Evolutionary conservation across 345 rosid genomes (phyloP).

Genomic region (Rhodamnia argentea): DNA sequence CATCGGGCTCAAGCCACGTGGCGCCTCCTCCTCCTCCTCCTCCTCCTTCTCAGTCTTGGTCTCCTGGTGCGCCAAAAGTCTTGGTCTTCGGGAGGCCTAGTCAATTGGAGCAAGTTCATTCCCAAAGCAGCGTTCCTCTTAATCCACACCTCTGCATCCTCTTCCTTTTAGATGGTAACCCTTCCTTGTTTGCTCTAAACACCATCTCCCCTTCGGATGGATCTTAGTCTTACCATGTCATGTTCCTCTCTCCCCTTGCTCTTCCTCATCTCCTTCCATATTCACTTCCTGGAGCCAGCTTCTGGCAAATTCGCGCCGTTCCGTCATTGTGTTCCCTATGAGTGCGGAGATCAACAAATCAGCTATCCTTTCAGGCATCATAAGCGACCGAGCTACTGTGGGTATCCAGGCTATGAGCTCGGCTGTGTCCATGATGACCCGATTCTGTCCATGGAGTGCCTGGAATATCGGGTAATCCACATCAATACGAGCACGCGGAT

Average conservation of each 20-base stretch:
- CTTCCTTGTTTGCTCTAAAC: not conserved
- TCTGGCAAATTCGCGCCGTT: fast-evolving
- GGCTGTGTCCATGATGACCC: fast-evolving
- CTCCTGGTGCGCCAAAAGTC: not conserved
- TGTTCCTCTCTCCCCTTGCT: not conserved
- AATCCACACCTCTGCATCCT: not conserved
- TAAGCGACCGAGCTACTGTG: fast-evolving
- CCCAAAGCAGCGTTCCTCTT: fast-evolving
- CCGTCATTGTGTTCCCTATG: not conserved
- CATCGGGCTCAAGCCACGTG: too few relatives aligned
- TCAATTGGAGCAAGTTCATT: not conserved
- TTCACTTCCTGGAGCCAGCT: not conserved
- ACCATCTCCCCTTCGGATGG: not conserved
- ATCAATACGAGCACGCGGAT: fast-evolving
- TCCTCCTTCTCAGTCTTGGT: too few relatives aligned
- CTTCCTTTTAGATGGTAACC: not conserved
- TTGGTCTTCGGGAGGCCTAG: not conserved
- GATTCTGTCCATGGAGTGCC: fast-evolving
- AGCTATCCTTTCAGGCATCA: not conserved
- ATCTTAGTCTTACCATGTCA: not conserved
- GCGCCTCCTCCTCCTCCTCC: too few relatives aligned
- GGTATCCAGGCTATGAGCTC: not conserved
- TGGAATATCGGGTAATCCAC: not conserved
- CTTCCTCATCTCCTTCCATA: not conserved
- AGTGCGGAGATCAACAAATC: not conserved